phyloP scores from a whole-genome alignment of 1,139 yeast genomes.

The Magnusiomyces paraingens region DNA sequence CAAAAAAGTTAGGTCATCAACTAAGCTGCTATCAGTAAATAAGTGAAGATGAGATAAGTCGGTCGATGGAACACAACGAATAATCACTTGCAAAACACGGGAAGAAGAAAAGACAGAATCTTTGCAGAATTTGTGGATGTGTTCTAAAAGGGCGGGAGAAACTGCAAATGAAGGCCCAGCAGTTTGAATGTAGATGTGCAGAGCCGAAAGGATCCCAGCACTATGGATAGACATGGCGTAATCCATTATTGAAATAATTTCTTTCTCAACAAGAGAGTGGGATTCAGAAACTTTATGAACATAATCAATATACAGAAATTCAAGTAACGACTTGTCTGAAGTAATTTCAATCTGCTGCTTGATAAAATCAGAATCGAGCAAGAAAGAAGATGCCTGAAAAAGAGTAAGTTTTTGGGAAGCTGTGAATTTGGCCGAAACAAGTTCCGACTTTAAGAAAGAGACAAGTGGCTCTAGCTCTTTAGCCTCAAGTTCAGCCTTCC shows the following conservation, averaged over 20 bases:
- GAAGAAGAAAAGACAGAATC: slow-evolving; percentile 11
- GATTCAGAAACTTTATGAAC: neutral
- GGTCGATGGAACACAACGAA: slow-evolving; percentile 10
- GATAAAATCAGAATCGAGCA: neutral
- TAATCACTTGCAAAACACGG: slow-evolving; percentile 10
- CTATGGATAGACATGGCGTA: slow-evolving; percentile 8
- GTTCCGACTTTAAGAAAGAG: too few relatives aligned
- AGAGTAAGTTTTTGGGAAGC: neutral
- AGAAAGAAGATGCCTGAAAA: slow-evolving; percentile 1
- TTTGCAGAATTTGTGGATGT: slow-evolving; percentile 9
- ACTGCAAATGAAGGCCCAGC: slow-evolving; percentile 8
- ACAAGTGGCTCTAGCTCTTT: neutral
- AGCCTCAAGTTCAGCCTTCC: neutral
- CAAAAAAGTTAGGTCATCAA: slow-evolving; percentile 15
- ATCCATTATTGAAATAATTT: slow-evolving; percentile 6
- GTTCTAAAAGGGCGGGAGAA: slow-evolving; percentile 9
- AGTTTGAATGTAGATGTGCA: slow-evolving; percentile 11
- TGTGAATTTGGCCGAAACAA: neutral
- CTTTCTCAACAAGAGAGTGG: slow-evolving; percentile 2
- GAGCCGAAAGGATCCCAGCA: slow-evolving; percentile 2
- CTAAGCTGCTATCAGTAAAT: slow-evolving; percentile 11
- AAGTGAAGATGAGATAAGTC: slow-evolving; percentile 11
- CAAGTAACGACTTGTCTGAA: neutral
- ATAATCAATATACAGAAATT: neutral
- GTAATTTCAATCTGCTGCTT: neutral